Evolutionary conservation across 108 stramenopile species (phyloP).

Genomic region (Pseudonitzschia pungens): DNA sequence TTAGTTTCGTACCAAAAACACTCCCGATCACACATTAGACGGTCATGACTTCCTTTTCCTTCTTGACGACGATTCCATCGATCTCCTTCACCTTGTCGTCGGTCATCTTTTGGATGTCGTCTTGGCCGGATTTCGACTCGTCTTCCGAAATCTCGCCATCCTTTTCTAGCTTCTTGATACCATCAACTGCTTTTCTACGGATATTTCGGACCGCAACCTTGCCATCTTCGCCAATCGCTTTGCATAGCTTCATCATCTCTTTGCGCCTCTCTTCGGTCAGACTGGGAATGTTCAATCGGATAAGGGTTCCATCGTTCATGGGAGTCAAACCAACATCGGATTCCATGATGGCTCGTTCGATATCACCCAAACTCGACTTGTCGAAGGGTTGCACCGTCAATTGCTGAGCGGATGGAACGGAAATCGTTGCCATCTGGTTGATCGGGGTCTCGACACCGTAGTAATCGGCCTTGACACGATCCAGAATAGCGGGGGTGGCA

Average conservation of each 20-base stretch:
- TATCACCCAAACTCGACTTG: constrained; percentile 62
- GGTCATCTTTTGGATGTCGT: constrained; percentile 88
- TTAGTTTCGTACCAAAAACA: not conserved
- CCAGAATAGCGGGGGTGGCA: constrained; percentile 83
- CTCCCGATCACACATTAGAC: constrained; percentile 64
- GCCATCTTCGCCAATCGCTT: constrained; percentile 92
- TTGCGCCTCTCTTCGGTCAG: constrained; percentile 95
- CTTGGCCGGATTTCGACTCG: constrained; percentile 74
- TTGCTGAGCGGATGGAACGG: constrained; percentile 87
- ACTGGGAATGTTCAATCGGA: constrained; percentile 91
- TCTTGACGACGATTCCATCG: constrained; percentile 82
- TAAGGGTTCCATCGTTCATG: constrained; percentile 85
- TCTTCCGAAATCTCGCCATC: constrained; percentile 82
- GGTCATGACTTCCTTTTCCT: constrained; percentile 95
- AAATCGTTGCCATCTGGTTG: constrained; percentile 87
- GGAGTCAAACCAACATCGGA: constrained; percentile 88
- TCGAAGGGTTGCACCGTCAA: constrained; percentile 86
- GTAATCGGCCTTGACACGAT: constrained; percentile 89
- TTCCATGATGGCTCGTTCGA: constrained; percentile 91
- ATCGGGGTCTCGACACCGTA: constrained; percentile 91
- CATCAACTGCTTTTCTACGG: constrained; percentile 86
- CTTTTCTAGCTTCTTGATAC: constrained; percentile 93
- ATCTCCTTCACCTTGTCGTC: constrained; percentile 85
- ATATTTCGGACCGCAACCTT: constrained; percentile 90
- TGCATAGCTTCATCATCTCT: constrained; percentile 92